Evolutionary conservation across 2,329 filamentous ascomycete genomes (phyloP).

Genomic region (Colletotrichum tamarilloi): DNA sequence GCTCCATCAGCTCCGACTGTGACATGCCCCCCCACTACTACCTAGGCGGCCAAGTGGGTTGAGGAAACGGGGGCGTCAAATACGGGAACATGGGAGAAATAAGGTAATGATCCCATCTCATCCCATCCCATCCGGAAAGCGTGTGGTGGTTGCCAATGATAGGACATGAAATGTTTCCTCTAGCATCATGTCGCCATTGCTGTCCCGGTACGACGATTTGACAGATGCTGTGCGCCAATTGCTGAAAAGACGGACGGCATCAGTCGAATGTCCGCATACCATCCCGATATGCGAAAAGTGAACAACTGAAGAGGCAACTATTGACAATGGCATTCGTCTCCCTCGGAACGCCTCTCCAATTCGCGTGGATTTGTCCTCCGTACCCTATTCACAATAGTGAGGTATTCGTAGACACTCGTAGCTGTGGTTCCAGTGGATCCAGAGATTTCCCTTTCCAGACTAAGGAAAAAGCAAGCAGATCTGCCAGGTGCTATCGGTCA

Average conservation of each 20-base stretch:
- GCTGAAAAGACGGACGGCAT: not conserved
- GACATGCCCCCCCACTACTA: constrained; percentile 27
- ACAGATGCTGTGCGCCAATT: not conserved
- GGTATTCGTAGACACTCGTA: not conserved
- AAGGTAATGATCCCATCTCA: constrained; percentile 27
- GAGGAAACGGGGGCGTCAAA: constrained; percentile 23
- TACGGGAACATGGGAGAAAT: constrained; percentile 33
- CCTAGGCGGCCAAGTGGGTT: not conserved
- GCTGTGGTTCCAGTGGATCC: not conserved
- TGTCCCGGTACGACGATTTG: not conserved
- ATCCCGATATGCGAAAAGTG: not conserved
- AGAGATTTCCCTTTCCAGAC: constrained; percentile 15
- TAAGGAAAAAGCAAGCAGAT: constrained; percentile 33
- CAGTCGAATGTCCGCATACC: not conserved
- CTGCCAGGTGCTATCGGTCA: constrained; percentile 27
- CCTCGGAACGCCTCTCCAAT: not conserved
- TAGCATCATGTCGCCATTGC: not conserved
- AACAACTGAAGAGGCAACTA: constrained; percentile 3
- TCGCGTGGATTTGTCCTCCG: not conserved
- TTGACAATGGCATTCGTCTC: not conserved
- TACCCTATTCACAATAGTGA: too few relatives aligned
- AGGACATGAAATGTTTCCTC: constrained; percentile 2
- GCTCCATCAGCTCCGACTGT: constrained; percentile 22
- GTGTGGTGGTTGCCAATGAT: constrained; percentile 16
- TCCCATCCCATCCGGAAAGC: constrained; percentile 5